phyloP scores from a whole-genome alignment of 495 filamentous ascomycete species.

The Hypoxylon trugodes region DNA sequence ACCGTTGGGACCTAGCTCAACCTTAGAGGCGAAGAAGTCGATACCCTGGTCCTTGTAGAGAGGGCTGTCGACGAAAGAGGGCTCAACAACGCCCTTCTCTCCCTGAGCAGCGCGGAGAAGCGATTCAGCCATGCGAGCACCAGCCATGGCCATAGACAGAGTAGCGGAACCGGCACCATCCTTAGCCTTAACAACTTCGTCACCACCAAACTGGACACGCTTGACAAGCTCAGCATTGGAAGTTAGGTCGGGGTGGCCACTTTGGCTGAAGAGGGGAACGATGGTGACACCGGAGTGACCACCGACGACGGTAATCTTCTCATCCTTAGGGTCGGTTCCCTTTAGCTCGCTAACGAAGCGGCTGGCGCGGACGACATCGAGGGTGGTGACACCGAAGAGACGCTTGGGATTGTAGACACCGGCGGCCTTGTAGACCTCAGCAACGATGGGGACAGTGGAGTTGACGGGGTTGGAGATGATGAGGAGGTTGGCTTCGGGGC shows the following conservation, averaged over 20 bases:
- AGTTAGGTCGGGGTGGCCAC: slow-evolving; percentile 81
- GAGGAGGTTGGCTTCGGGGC: slow-evolving; percentile 93
- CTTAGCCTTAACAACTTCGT: slow-evolving; percentile 99
- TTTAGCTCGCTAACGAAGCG: slow-evolving; percentile 96
- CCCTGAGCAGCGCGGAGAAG: slow-evolving; percentile 92
- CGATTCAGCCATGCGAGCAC: slow-evolving; percentile 95
- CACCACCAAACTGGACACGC: slow-evolving; percentile 98
- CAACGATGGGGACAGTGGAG: slow-evolving; percentile 96
- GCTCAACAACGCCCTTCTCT: slow-evolving; percentile 94
- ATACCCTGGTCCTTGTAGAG: slow-evolving; percentile 97
- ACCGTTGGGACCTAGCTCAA: slow-evolving; percentile 96
- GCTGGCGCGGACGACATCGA: slow-evolving; percentile 96
- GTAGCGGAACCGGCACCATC: slow-evolving; percentile 97
- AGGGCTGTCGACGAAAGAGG: slow-evolving; percentile 94
- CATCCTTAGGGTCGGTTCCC: slow-evolving; percentile 84
- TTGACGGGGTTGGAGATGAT: slow-evolving; percentile 99
- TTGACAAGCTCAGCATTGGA: slow-evolving; percentile 81
- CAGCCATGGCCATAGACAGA: slow-evolving; percentile 98
- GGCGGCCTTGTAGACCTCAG: slow-evolving; percentile 93
- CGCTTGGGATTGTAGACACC: slow-evolving; percentile 98
- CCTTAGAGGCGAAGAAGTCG: slow-evolving; percentile 92
- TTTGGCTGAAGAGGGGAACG: slow-evolving; percentile 95
- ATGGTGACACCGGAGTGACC: slow-evolving; percentile 98
- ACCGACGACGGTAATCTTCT: slow-evolving; percentile 94
- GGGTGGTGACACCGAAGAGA: slow-evolving; percentile 98